These are phyloP conservation scores for Podospora anserina DNA, from an alignment of 495 filamentous ascomycete genomes.

Conservation along the genomic window DNA sequence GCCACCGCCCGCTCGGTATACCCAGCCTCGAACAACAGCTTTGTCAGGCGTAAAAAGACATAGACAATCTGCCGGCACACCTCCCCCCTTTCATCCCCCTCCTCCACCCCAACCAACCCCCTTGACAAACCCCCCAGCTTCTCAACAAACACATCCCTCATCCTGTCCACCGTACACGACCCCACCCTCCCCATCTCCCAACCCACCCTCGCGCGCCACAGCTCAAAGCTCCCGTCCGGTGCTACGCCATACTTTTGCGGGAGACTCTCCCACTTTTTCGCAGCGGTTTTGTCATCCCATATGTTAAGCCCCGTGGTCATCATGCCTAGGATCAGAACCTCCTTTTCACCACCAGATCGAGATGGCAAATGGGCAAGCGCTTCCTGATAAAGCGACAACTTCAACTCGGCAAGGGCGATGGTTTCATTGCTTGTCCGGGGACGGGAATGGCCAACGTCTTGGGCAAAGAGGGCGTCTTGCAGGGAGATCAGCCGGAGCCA, in stretches of 20 bases:
- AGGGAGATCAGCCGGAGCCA: constrained; percentile 77
- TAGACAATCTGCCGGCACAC: constrained; percentile 59
- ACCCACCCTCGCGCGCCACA: constrained; percentile 76
- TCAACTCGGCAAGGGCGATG: constrained; percentile 69
- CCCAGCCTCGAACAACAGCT: constrained; percentile 74
- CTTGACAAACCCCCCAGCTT: constrained; percentile 52
- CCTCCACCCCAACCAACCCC: constrained; percentile 25
- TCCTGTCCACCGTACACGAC: constrained; percentile 65
- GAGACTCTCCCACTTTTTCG: constrained; percentile 60
- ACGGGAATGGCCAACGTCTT: constrained; percentile 44
- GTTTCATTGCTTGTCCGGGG: constrained; percentile 46
- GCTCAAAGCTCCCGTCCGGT: constrained; percentile 42
- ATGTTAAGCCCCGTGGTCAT: constrained; percentile 67
- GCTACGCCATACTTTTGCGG: not conserved
- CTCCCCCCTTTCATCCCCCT: constrained; percentile 24
- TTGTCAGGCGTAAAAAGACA: constrained; percentile 67
- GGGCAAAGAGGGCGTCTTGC: constrained; percentile 62
- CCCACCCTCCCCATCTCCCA: constrained; percentile 68
- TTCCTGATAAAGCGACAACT: constrained; percentile 75
- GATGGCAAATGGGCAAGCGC: constrained; percentile 59
- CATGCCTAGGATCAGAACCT: constrained; percentile 60
- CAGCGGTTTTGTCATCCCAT: constrained; percentile 65
- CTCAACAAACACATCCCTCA: constrained; percentile 54
- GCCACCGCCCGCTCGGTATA: constrained; percentile 74
- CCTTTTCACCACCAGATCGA: constrained; percentile 35